Evolutionary conservation across 2,329 filamentous ascomycete genomes (phyloP), one percentile per base, ranked within the genome.

Genomic region (Colletotrichum sublineola): DNA sequence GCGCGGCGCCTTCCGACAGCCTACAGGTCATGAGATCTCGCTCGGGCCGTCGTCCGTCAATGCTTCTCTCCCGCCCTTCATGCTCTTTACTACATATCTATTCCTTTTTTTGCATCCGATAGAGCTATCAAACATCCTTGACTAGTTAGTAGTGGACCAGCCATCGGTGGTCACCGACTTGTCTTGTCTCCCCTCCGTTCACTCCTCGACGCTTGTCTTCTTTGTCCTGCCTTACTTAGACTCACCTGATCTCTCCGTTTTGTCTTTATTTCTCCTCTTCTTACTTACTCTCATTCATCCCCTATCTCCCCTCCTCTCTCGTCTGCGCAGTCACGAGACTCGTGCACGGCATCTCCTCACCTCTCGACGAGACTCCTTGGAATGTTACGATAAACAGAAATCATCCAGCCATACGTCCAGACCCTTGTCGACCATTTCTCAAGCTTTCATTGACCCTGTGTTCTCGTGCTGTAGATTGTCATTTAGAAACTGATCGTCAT

Each of bases 1-100:
- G 33, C 57, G 52, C 69, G 69, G 69, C 69, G 69, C 65, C 69
- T 63, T 72, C 69, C 69, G 65, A 72, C 60, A 57, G 58, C 69
- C 69, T 58, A 72, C 60, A 57, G 58, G 65, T 72, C 69, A 72
- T 61, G 52, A 57, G 69, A 48, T 52, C 65, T 57, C 44, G 33
- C 68, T 72, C 53, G 53, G 52, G 65, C 57, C 67, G 69, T 58
- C 33, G 58, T 53, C 57, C 65, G 65, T 52, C 31, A 44, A 24
- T 31, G 2, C 50, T 68, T 56, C 31, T 33, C 63, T 53, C n/a
- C 31, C 33, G 40, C 36, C 38, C 38, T 29, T 64, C 50, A 56
- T 42, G 42, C 64, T 60, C 36, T 71, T 71, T 63, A 38, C 57
- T 71, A 60, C 68, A 63, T 71, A 63, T 15, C 15, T 7, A 36